These are phyloP conservation scores for Hyaloscypha hepaticicola DNA, from an alignment of 495 filamentous ascomycete species.

Conservation along the genomic window DNA sequence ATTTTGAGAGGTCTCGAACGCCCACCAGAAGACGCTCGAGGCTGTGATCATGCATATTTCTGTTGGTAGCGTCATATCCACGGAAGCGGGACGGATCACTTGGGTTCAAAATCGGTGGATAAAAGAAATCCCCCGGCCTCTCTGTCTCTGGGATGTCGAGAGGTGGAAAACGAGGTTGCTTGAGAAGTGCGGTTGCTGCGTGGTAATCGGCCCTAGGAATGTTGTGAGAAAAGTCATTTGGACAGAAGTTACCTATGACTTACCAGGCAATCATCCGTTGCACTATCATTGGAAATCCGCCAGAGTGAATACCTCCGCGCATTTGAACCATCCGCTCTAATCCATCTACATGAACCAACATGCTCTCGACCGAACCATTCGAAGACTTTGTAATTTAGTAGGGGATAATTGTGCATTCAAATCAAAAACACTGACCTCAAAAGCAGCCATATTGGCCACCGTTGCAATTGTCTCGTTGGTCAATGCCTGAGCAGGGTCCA, in stretches of 20 bases:
- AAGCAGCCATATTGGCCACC: constrained; percentile 20
- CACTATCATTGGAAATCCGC: constrained; percentile 15
- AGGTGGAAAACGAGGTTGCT: constrained; percentile 18
- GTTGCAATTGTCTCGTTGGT: constrained; percentile 17
- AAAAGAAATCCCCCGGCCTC: background rate
- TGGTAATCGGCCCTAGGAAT: constrained; percentile 12
- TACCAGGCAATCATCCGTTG: constrained; percentile 21
- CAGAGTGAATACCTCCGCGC: constrained; percentile 12
- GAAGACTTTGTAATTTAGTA: constrained; percentile 13
- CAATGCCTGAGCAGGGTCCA: constrained; percentile 1
- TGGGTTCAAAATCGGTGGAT: background rate
- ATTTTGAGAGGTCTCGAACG: background rate
- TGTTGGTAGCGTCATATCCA: background rate
- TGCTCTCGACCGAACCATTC: constrained; percentile 12
- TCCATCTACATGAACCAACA: constrained; percentile 20
- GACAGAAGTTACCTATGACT: background rate
- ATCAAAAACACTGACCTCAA: constrained; percentile 7
- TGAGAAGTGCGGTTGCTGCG: constrained; percentile 7
- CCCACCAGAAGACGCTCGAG: background rate
- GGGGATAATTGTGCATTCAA: too few relatives aligned
- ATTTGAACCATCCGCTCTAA: constrained; percentile 19
- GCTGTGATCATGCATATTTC: background rate
- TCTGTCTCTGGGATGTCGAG: constrained; percentile 12
- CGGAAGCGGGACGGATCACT: background rate
- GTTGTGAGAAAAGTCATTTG: background rate